Percentiles rank a stretch among this genome's conserved stretches.
Conservation (phyloP, 768 basidiomycete genomes). For the Gloeopeniophorella convolvens region DNA sequence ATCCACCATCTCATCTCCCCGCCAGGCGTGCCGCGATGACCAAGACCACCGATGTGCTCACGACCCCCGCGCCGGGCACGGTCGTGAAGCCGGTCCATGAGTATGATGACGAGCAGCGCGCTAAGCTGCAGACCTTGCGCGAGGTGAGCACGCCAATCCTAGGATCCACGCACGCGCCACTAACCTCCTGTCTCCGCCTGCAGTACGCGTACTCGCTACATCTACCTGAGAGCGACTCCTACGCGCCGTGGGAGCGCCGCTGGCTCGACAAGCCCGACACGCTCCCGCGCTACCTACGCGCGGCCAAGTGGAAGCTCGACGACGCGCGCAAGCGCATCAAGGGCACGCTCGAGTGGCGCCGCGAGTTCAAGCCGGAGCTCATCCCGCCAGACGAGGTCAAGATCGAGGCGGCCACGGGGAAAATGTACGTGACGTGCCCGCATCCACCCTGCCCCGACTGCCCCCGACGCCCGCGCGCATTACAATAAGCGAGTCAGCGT, state of each 20-base stretch:
- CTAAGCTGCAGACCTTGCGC: conserved; percentile 52
- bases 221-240: conserved; percentile 62
- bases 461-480: background rate
- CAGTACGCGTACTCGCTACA: conserved; percentile 64
- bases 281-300: conserved; percentile 72
- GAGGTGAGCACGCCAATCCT: conserved; percentile 41
- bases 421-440: conserved; percentile 59
- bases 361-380: conserved; percentile 79
- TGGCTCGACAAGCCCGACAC: conserved; percentile 70
- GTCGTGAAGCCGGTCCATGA: conserved; percentile 46
- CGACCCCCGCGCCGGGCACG: conserved; percentile 47
- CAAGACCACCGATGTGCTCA: conserved; percentile 44
- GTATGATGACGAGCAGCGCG: conserved; percentile 58
- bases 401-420: conserved; percentile 78
- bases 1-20: background rate
- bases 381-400: conserved; percentile 76
- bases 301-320: conserved; percentile 74
- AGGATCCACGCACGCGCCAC: background rate
- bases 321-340: conserved; percentile 76
- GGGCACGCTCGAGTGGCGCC: conserved; percentile 75
- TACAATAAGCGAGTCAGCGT: background rate
- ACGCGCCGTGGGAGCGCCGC: conserved; percentile 68
- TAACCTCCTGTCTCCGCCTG: background rate
- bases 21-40: conserved; percentile 27
- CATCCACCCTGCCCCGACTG: background rate